Evolutionary conservation across 164 flowering plant genomes (phyloP), one percentile per base, ranked within the genome.

Genomic region (Macadamia tetraphylla): DNA sequence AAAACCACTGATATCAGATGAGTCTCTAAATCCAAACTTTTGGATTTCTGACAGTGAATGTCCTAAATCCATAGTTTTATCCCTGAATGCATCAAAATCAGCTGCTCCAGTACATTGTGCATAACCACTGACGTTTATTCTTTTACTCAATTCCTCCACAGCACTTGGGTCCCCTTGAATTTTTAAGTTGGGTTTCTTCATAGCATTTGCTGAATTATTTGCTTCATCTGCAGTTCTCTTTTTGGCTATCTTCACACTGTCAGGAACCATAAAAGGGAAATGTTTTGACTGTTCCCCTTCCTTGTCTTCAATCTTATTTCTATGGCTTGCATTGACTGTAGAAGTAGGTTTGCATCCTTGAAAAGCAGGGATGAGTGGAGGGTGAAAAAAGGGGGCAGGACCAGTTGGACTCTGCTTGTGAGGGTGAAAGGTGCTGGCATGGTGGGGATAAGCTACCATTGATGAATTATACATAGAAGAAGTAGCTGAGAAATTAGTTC

Each of bases 221-320:
- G 69, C 60, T 62, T 23, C 66, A 67, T 58, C 56, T 58, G 80
- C 75, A 30, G 66, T 78, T 70, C 83, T 81, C 85, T 81, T 86
- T 64, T 60, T 83, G n/a, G 72, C 29, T 67, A 66, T 74, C 58
- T 72, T 76, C 4, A 64, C 58, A 71, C 14, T 61, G 61, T 66
- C 70, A 46, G 56, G 63, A 56, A 52, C 75, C 64, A 71, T 70
- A 69, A 68, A 32, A 29, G 40, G 60, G 17, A 69, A 42, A 63
- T 32, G 14, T 44, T 73, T 79, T 49, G 73, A 66, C 53, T 76
- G 79, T 68, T 55, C 17, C 58, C 68, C 68, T 53, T 76, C 80
- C 67, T 67, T 76, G 35, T 35, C 72, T 68, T 68, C 70, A 9
- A 15, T 23, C 72, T 60, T 75, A 64, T 74, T 75, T 65, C 67